Percentiles rank a stretch among this genome's conserved stretches.
These are phyloP conservation scores for Suhomyces kunorum DNA, from an alignment of 1,139 yeast species.

Conservation along the genomic window DNA sequence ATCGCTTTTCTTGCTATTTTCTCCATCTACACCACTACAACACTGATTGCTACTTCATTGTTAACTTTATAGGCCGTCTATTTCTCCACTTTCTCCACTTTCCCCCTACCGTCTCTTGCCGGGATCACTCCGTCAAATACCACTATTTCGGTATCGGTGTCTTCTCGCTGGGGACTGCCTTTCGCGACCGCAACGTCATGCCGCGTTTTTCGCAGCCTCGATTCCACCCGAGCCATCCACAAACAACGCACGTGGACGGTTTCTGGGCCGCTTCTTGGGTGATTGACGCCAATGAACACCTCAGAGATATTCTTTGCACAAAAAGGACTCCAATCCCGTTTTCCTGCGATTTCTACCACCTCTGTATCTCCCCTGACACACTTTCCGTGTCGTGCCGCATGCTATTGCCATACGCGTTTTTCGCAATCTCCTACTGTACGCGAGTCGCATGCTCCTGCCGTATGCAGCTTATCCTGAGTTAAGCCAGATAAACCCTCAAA, in stretches of 20 bases:
- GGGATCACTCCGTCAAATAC: too few species aligned
- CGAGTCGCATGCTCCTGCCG: conserved; percentile 12
- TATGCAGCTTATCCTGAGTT: background rate
- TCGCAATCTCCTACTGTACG: conserved; percentile 3
- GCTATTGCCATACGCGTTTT: conserved; percentile 2
- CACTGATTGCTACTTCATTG: too few species aligned
- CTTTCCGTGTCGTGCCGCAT: conserved; percentile 3
- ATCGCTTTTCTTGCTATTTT: too few species aligned
- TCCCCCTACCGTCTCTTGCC: too few species aligned
- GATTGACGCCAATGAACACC: too few species aligned
- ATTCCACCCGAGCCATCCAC: background rate
- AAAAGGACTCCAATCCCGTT: too few species aligned
- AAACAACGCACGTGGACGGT: too few species aligned
- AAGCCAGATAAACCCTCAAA: conserved; percentile 3
- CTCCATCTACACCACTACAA: too few species aligned
- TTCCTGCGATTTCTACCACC: background rate
- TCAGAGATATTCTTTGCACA: too few species aligned
- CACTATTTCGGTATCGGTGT: too few species aligned
- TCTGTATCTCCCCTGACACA: background rate
- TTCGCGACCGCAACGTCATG: background rate
- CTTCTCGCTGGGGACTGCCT: background rate
- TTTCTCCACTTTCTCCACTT: too few species aligned
- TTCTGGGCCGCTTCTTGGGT: background rate
- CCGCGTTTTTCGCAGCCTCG: background rate
- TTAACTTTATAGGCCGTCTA: too few species aligned